These are phyloP conservation scores for Chrysanthemum seticuspe DNA, from an alignment of 129 eudicot species.

Conservation along the genomic window DNA sequence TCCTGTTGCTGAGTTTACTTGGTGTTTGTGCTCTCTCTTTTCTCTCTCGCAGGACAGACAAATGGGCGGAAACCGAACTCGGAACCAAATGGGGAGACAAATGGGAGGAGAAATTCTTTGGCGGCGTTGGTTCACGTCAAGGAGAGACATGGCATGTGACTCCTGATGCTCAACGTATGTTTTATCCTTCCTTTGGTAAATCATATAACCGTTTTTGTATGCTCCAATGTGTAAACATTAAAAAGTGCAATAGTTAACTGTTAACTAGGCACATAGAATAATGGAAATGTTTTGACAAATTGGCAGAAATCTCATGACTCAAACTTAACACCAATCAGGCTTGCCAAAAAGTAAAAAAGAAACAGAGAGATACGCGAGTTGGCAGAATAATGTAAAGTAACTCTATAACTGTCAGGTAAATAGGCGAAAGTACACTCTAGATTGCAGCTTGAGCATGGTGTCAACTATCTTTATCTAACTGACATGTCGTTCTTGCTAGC, in stretches of 20 bases:
- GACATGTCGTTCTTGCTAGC: too few species aligned
- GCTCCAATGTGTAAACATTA: neutral
- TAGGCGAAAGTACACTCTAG: too few species aligned
- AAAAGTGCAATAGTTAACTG: neutral
- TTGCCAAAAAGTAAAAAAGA: too few species aligned
- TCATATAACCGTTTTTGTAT: neutral
- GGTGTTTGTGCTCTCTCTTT: constrained; percentile 1
- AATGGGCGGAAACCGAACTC: constrained; percentile 92
- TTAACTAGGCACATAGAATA: neutral
- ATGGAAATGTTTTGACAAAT: too few species aligned
- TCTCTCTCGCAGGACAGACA: constrained; percentile 71
- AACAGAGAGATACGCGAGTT: too few species aligned
- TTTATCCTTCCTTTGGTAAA: neutral
- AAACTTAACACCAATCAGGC: too few species aligned
- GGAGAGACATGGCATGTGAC: constrained; percentile 97
- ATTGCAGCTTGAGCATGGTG: too few species aligned
- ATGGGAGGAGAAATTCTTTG: constrained; percentile 88
- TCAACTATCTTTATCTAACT: too few species aligned
- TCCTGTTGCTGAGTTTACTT: constrained; percentile 6
- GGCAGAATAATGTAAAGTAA: too few species aligned
- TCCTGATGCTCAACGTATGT: constrained; percentile 75
- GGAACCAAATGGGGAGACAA: constrained; percentile 97
- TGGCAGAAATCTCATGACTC: too few species aligned
- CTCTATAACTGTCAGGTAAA: too few species aligned
- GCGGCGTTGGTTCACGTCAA: constrained; percentile 91